Base-by-base conservation (phyloP, 495 filamentous ascomycete species). In the Friedmanniomyces simplex region DNA sequence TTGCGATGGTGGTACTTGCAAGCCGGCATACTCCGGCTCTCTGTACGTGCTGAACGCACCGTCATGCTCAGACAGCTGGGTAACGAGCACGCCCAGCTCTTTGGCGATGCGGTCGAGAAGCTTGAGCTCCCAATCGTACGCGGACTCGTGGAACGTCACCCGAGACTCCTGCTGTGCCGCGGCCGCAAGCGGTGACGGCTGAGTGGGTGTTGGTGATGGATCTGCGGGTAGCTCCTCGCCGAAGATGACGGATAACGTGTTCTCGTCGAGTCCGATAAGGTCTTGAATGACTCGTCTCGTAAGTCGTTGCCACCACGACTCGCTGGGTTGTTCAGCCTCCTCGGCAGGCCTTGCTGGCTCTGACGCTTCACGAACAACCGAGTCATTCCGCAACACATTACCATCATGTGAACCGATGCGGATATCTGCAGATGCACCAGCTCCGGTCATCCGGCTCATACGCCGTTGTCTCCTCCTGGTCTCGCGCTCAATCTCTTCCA, bases 251-350 rank as follows among this genome's bases (percentile, higher is more conserved):
- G 85, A 85, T 6, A 97, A 79, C 30, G 91, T 72, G 36, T 79
- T 77, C 58, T 96, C 89, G 60, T 97, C 90, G 51, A 97, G 88
- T 2, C 94, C 90, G 67, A 98, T 85, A 42, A 98, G 71, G 68
- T 95, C 90, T 22, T 81, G 79, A 47, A 98, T 90, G 18, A 96
- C 85, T 64, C 84, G 85, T 50, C 88, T 81, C 3, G 91, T 95
- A 45, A 96, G 81, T 2, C 83, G 79, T 52, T 81, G 81, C 89
- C 86, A 91, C 56, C 94, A 77, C 0, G 85, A 82, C 61, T 88
- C 85, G 26, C 66, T 63, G 53, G 49, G 34, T 34, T 53, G 48
- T 28, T 57, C 51, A 43, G 28, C 21, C 21, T 46, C 48, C 55
- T 43, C 36, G n/a, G 12, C 52, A 16, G 20, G 21, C 52, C 26